phyloP scores from a whole-genome alignment of 163 green algal genomes.

The Coccomyxa subellipsoidea region DNA sequence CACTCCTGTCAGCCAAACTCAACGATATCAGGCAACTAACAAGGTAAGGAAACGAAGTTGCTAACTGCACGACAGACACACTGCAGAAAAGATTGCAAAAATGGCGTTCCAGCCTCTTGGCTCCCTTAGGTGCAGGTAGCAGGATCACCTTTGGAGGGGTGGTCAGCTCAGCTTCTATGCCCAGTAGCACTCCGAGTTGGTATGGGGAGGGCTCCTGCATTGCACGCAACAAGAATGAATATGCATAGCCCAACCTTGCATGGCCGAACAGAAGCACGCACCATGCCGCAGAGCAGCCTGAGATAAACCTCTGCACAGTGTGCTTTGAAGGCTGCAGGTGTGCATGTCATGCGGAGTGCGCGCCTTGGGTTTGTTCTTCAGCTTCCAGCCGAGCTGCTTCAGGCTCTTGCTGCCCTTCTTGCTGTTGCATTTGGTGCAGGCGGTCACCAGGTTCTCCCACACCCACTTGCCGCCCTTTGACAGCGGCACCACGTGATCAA shows the following conservation, averaged over 20 bases:
- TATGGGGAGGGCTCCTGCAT: slow-evolving; percentile 27
- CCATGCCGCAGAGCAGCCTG: neutral
- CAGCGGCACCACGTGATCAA: slow-evolving; percentile 65
- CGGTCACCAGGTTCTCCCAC: slow-evolving; percentile 70
- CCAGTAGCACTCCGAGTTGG: slow-evolving; percentile 21
- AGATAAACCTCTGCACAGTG: neutral
- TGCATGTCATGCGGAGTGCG: neutral
- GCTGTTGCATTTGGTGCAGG: slow-evolving; percentile 58
- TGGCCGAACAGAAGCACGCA: neutral
- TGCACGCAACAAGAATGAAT: neutral
- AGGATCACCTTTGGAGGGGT: slow-evolving; percentile 21
- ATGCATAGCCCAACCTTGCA: neutral
- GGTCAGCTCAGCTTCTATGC: slow-evolving; percentile 3
- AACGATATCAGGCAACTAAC: no score
- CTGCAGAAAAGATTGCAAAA: no score
- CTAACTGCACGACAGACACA: neutral
- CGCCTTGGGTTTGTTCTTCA: slow-evolving; percentile 32
- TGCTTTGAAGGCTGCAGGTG: neutral
- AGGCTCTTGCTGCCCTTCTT: slow-evolving; percentile 56
- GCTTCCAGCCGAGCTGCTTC: slow-evolving; percentile 55
- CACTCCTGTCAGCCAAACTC: no score
- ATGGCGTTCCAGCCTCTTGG: no score
- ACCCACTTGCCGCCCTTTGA: slow-evolving; percentile 53
- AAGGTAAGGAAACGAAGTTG: no score
- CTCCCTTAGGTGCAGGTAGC: no score